A percentile compares a stretch with the other conserved stretches of the same genome.
These are phyloP conservation scores for Aureobasidium vineae DNA, from an alignment of 2,329 filamentous ascomycete genomes.

Conservation along the genomic window DNA sequence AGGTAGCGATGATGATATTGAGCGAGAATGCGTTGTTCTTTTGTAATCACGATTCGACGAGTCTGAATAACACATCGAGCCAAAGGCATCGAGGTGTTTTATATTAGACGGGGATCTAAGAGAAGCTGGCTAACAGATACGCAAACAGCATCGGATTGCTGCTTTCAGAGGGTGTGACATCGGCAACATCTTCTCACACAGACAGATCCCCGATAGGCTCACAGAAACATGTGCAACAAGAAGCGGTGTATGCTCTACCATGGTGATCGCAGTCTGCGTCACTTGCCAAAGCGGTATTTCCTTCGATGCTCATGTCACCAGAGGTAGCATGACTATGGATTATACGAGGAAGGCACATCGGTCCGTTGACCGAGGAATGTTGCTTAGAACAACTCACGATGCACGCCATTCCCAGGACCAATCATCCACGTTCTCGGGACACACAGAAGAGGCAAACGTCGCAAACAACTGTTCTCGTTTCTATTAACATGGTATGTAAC, in stretches of 20 bases:
- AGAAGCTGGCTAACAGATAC: background rate
- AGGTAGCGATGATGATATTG: too few relatives aligned
- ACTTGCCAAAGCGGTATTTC: background rate
- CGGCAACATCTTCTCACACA: background rate
- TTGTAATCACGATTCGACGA: background rate
- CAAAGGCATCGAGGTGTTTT: background rate
- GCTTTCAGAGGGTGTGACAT: background rate
- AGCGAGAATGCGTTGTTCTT: background rate
- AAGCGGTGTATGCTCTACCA: background rate
- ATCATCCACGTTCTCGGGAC: background rate
- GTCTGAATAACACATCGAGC: background rate
- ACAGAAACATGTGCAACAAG: background rate
- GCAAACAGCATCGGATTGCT: background rate
- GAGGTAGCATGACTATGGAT: background rate
- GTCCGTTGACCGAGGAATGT: conserved; percentile 9
- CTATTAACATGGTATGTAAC: conserved; percentile 13
- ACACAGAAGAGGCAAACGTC: background rate
- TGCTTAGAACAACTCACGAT: background rate
- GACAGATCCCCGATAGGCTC: background rate
- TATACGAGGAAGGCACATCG: background rate
- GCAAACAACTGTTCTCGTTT: background rate
- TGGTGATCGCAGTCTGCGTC: background rate
- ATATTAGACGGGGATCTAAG: background rate
- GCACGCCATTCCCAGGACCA: background rate
- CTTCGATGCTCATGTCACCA: background rate